A percentile compares a stretch with the other conserved stretches of the same genome.
Conservation (phyloP, 2,329 filamentous ascomycete genomes). For the Fusarium equiseti region DNA sequence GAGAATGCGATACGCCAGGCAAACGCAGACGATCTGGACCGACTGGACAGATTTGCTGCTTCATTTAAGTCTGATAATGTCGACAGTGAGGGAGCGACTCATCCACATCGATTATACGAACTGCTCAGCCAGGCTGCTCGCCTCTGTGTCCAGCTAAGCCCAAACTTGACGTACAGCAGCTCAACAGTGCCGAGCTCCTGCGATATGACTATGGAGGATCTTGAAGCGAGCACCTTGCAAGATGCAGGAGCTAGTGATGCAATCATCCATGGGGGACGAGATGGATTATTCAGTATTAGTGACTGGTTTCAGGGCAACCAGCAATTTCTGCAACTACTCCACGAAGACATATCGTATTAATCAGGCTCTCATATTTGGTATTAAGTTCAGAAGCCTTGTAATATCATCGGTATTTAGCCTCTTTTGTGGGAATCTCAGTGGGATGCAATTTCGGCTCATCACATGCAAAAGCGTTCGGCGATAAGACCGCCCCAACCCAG, state of each 20-base stretch:
- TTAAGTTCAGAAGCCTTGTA: fast-evolving
- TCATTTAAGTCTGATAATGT: constrained; percentile 45
- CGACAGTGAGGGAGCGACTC: constrained; percentile 40
- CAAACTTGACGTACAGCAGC: not conserved
- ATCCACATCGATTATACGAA: constrained; percentile 52
- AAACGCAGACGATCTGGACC: constrained; percentile 14
- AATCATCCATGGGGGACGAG: not conserved
- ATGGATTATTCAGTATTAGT: not conserved
- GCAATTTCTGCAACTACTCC: constrained; percentile 31
- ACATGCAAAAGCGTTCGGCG: constrained; percentile 15
- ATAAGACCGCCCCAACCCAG: not conserved
- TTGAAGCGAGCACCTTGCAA: not conserved
- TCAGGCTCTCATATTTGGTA: not conserved
- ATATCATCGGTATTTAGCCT: not conserved
- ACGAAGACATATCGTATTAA: constrained; percentile 28
- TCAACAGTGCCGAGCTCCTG: not conserved
- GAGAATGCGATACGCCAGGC: constrained; percentile 46
- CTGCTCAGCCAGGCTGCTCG: constrained; percentile 52
- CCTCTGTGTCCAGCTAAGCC: constrained; percentile 40
- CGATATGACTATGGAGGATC: not conserved
- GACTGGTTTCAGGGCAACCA: constrained; percentile 38
- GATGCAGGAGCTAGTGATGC: not conserved
- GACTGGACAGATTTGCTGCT: constrained; percentile 49
- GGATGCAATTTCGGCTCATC: constrained; percentile 4
- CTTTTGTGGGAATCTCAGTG: not conserved